Evolutionary conservation across 331 rosid species (phyloP).

Genomic region (Acacia concinna): DNA sequence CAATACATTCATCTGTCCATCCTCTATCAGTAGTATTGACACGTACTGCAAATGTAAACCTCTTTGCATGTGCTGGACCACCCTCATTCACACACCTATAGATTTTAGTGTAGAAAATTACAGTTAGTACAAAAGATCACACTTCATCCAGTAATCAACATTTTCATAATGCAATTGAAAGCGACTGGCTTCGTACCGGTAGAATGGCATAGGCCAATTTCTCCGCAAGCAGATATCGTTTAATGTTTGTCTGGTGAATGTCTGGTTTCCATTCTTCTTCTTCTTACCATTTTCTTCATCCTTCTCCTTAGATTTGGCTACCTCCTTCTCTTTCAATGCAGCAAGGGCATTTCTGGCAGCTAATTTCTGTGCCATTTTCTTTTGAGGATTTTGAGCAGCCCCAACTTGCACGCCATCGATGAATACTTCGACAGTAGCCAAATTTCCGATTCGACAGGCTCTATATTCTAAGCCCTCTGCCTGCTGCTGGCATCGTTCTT

Average conservation of each 20-base stretch:
- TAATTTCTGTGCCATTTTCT: constrained; percentile 98
- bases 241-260: constrained; percentile 90
- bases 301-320: constrained; percentile 58
- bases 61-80: constrained; percentile 99
- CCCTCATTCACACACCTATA: constrained; percentile 93
- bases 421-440: constrained; percentile 95
- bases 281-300: constrained; percentile 67
- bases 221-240: constrained; percentile 88
- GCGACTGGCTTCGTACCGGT: constrained; percentile 50
- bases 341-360: constrained; percentile 97
- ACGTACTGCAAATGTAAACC: constrained; percentile 88
- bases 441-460: constrained; percentile 81
- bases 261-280: constrained; percentile 82
- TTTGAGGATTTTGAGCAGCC: constrained; percentile 91
- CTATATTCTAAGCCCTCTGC: constrained; percentile 96
- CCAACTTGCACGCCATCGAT: constrained; percentile 91
- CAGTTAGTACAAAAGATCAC: not conserved
- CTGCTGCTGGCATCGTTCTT: constrained; percentile 97
- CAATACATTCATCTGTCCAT: constrained; percentile 92
- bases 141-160: not conserved
- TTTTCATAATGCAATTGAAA: not conserved
- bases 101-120: constrained; percentile 1
- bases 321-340: constrained; percentile 82
- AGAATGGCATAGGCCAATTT: constrained; percentile 97
- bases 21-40: constrained; percentile 89